These are phyloP conservation scores for Clarireedia monteithiana DNA, from an alignment of 2,329 filamentous ascomycete genomes.

Conservation along the genomic window DNA sequence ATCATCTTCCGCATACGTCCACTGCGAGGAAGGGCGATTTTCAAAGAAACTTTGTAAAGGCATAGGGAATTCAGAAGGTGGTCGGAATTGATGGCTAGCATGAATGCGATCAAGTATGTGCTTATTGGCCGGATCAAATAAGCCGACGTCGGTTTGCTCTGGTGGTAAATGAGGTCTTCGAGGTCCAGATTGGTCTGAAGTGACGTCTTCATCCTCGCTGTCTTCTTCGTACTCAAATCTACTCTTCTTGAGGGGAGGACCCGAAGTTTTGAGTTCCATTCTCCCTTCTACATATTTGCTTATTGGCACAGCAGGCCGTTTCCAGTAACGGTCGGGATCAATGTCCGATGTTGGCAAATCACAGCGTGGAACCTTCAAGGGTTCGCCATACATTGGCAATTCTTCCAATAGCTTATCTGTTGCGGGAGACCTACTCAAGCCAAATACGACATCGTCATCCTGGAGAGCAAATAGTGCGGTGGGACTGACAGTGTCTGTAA, in stretches of 20 bases:
- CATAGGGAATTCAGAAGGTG: conserved; percentile 87
- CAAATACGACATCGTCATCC: conserved; percentile 74
- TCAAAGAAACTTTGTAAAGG: conserved; percentile 88
- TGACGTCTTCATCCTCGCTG: conserved; percentile 51
- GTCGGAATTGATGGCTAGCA: conserved; percentile 85
- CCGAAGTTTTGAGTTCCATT: conserved; percentile 59
- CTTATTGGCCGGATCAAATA: conserved; percentile 87
- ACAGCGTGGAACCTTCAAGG: conserved; percentile 49
- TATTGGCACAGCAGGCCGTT: conserved; percentile 68
- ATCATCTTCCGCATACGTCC: conserved; percentile 85
- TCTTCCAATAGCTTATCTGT: conserved; percentile 73
- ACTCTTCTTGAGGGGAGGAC: conserved; percentile 66
- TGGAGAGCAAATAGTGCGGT: conserved; percentile 78
- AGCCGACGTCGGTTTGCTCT: conserved; percentile 67
- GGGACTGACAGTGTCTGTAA: conserved; percentile 48
- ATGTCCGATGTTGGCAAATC: conserved; percentile 49
- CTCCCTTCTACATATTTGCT: conserved; percentile 82
- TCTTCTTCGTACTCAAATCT: conserved; percentile 77
- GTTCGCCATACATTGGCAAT: conserved; percentile 69
- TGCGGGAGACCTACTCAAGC: conserved; percentile 63
- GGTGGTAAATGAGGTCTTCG: conserved; percentile 47
- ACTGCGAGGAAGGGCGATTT: conserved; percentile 77
- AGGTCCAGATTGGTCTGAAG: conserved; percentile 20
- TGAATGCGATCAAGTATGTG: conserved; percentile 83
- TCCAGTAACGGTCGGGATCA: conserved; percentile 66